Conservation (phyloP, 2,329 filamentous ascomycete genomes). For the Neofusicoccum sp. region DNA sequence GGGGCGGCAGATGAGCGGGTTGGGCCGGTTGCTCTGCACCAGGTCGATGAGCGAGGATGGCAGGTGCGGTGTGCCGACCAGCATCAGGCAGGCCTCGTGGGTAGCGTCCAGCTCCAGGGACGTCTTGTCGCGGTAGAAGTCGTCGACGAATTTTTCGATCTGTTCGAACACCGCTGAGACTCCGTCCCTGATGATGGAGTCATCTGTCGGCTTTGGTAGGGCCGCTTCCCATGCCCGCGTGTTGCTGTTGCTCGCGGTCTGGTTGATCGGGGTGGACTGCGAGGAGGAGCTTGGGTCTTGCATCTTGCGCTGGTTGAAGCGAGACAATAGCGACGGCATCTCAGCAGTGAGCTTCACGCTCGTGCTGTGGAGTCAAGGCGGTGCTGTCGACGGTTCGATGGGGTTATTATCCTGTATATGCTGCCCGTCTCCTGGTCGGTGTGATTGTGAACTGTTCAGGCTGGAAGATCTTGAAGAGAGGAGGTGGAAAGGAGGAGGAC, state of each 20-base stretch:
- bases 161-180: slow-evolving; percentile 27
- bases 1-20: slow-evolving; percentile 3
- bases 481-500: not conserved
- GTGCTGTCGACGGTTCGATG: not conserved
- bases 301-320: slow-evolving; percentile 5
- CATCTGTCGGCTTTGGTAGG: slow-evolving; percentile 28
- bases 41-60: slow-evolving; percentile 1
- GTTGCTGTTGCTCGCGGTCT: not conserved
- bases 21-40: slow-evolving; percentile 4
- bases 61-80: slow-evolving; percentile 7
- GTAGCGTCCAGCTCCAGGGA: not conserved
- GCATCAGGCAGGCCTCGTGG: slow-evolving; percentile 8
- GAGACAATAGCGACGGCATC: slow-evolving; percentile 1
- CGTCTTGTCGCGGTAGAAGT: slow-evolving; percentile 31
- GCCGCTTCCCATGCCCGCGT: not conserved
- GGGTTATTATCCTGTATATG: not conserved
- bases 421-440: not conserved
- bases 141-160: slow-evolving; percentile 31
- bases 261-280: not conserved
- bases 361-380: not conserved
- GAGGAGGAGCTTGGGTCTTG: not conserved
- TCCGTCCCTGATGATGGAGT: slow-evolving; percentile 24
- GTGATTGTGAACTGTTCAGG: not conserved
- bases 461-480: not conserved
- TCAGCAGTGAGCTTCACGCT: not conserved